phyloP scores from a whole-genome alignment of 768 basidiomycete species.

The Mycena rebaudengoi region DNA sequence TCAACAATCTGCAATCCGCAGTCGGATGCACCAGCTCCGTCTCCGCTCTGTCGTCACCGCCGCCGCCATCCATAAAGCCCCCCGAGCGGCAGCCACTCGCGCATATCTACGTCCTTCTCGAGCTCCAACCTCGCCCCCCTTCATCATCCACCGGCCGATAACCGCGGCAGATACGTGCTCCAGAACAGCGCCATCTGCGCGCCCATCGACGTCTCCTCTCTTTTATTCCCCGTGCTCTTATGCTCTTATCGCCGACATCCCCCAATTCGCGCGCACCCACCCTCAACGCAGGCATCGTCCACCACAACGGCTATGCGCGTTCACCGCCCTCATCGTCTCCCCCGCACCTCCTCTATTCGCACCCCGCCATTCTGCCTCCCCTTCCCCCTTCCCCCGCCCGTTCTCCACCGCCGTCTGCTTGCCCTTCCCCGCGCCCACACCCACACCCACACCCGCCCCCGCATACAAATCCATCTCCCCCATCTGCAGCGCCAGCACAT shows the following conservation, averaged over 20 bases:
- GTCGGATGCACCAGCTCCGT: constrained; percentile 78
- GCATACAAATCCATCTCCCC: constrained; percentile 34
- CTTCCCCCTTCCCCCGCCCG: neutral
- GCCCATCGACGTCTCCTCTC: constrained; percentile 39
- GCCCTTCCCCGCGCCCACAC: neutral
- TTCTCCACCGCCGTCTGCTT: neutral
- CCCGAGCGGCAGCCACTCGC: constrained; percentile 86
- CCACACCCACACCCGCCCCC: neutral
- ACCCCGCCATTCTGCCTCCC: constrained; percentile 33
- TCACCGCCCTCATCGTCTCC: neutral
- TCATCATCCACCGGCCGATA: constrained; percentile 52
- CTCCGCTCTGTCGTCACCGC: constrained; percentile 19
- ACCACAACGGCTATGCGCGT: constrained; percentile 62
- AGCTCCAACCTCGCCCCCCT: constrained; percentile 68
- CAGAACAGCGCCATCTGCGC: constrained; percentile 67
- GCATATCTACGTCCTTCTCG: constrained; percentile 91
- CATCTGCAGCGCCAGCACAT: constrained; percentile 61
- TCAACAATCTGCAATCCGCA: constrained; percentile 79
- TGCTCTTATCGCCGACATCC: constrained; percentile 35
- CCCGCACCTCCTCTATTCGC: constrained; percentile 37
- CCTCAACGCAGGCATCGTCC: constrained; percentile 86
- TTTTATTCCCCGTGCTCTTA: constrained; percentile 13
- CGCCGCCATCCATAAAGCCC: constrained; percentile 20
- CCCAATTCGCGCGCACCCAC: constrained; percentile 86
- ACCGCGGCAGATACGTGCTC: constrained; percentile 71